Evolutionary conservation across 352 stramenopile species (phyloP).

Genomic region (Globisporangium acanthophoron): DNA sequence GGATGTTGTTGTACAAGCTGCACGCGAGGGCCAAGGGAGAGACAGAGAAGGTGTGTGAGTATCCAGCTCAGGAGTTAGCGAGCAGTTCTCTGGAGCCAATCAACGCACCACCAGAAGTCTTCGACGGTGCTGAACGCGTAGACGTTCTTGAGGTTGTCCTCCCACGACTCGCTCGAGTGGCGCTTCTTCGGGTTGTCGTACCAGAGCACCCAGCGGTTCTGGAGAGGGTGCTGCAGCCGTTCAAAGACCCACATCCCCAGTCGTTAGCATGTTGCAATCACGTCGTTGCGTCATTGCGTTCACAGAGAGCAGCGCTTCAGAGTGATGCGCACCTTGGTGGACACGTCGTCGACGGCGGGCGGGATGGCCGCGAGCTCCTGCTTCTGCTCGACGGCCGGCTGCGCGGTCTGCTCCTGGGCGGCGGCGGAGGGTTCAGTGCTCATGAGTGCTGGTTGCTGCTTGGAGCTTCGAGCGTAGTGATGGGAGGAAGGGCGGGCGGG

Average conservation of each 20-base stretch:
- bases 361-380: slow-evolving; percentile 29
- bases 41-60: not conserved
- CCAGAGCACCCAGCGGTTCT: slow-evolving; percentile 87
- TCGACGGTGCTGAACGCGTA: slow-evolving; percentile 95
- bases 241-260: slow-evolving; percentile 5
- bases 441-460: slow-evolving; percentile 15
- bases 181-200: slow-evolving; percentile 90
- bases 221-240: slow-evolving; percentile 62
- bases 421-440: slow-evolving; percentile 24
- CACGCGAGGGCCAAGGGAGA: not conserved
- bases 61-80: too few relatives aligned
- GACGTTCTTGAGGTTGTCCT: slow-evolving; percentile 89
- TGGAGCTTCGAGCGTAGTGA: not conserved
- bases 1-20: slow-evolving; percentile 94
- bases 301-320: not conserved
- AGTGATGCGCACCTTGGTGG: slow-evolving; percentile 44
- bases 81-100: not conserved
- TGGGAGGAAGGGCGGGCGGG: too few relatives aligned
- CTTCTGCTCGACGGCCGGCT: slow-evolving; percentile 27
- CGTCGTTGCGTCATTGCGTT: not conserved
- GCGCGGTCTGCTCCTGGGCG: slow-evolving; percentile 23
- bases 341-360: slow-evolving; percentile 31
- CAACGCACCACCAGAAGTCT: slow-evolving; percentile 93
- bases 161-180: slow-evolving; percentile 82
- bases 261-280: not conserved